Conservation (phyloP, 768 basidiomycete genomes). For the Russula emetica region DNA sequence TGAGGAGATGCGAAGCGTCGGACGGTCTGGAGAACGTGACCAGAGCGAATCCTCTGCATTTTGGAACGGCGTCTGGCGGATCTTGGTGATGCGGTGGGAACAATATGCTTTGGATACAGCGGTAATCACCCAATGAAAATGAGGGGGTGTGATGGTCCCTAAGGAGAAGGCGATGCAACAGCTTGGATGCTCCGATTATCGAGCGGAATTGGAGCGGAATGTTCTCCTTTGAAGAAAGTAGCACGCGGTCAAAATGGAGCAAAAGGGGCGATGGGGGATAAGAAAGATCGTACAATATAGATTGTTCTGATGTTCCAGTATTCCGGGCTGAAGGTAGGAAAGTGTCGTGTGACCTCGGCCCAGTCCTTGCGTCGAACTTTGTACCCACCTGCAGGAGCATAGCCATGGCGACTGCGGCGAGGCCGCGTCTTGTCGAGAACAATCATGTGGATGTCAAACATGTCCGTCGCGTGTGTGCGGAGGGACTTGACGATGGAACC, state of each 20-base stretch:
- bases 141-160: constrained; percentile 8
- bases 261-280: not conserved
- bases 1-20: constrained; percentile 43
- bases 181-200: constrained; percentile 43
- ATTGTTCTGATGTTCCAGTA: constrained; percentile 63
- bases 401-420: constrained; percentile 11
- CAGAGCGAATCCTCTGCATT: constrained; percentile 74
- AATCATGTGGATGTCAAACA: constrained; percentile 59
- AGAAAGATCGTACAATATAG: constrained; percentile 56
- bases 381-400: constrained; percentile 46
- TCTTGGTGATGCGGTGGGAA: constrained; percentile 66
- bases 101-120: constrained; percentile 46
- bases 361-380: constrained; percentile 58
- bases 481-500: constrained; percentile 53
- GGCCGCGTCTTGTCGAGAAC: constrained; percentile 38
- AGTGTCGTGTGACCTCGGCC: constrained; percentile 31
- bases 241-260: not conserved
- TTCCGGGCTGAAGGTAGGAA: constrained; percentile 35
- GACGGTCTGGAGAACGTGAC: constrained; percentile 46
- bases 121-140: constrained; percentile 2
- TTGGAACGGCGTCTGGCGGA: constrained; percentile 48
- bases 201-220: constrained; percentile 55
- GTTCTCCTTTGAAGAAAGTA: constrained; percentile 53
- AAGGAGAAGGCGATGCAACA: constrained; percentile 35
- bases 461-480: constrained; percentile 43